These are phyloP conservation scores for Sugiyamaella smithiae DNA, from an alignment of 805 yeast genomes.

Conservation along the genomic window DNA sequence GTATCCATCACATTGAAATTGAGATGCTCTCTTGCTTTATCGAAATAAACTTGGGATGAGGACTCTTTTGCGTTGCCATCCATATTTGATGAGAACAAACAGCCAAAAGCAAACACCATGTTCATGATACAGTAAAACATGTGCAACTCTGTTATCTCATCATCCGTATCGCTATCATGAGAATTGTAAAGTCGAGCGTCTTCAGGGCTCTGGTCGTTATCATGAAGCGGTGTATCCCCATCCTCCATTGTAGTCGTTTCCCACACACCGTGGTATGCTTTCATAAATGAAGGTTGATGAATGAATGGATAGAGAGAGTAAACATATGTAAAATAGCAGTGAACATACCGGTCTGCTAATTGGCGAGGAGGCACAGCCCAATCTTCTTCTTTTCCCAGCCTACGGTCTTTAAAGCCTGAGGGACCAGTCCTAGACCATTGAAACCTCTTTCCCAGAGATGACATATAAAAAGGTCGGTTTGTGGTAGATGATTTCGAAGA, in stretches of 20 bases:
- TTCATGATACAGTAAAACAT: conserved; percentile 29
- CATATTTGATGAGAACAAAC: conserved; percentile 20
- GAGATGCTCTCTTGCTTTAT: conserved; percentile 26
- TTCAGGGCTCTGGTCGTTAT: background rate
- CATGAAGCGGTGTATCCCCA: background rate
- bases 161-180: conserved; percentile 1
- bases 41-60: conserved; percentile 24
- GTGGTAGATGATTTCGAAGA: background rate
- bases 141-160: conserved; percentile 20
- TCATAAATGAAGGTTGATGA: conserved; percentile 29
- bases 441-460: background rate
- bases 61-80: conserved; percentile 11
- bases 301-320: conserved; percentile 30
- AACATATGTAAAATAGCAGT: conserved; percentile 28
- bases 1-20: conserved; percentile 27
- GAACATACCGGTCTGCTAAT: conserved; percentile 28
- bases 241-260: conserved; percentile 5
- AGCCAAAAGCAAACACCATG: conserved; percentile 32
- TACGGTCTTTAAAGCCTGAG: background rate
- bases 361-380: conserved; percentile 26
- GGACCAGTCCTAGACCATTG: background rate
- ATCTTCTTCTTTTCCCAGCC: conserved; percentile 8
- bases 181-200: conserved; percentile 4
- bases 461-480: background rate
- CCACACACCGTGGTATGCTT: conserved; percentile 28